Evolutionary conservation across 1,284 basidiomycete genomes (phyloP).

Genomic region (Meira nashicola): DNA sequence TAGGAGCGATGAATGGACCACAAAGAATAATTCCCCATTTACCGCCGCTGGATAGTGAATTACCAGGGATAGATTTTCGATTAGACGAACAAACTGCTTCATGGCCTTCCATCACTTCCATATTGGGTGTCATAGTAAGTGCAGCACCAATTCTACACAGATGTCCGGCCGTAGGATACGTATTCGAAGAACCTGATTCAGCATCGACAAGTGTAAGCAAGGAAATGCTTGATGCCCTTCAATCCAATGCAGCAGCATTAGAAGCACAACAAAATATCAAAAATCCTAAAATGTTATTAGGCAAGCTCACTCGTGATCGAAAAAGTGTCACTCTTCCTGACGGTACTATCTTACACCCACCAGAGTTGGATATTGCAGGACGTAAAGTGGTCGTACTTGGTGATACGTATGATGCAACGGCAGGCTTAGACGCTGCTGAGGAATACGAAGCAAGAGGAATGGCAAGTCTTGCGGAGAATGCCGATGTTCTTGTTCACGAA

Average conservation of each 20-base stretch:
- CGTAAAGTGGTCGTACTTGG: constrained; percentile 47
- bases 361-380: constrained; percentile 35
- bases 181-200: constrained; percentile 33
- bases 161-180: constrained; percentile 46
- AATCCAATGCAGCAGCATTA: constrained; percentile 34
- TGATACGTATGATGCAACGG: constrained; percentile 47
- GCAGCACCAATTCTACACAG: constrained; percentile 49
- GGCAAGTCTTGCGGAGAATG: constrained; percentile 19
- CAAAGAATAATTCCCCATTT: constrained; percentile 28
- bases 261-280: constrained; percentile 32
- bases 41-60: constrained; percentile 40
- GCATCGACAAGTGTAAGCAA: constrained; percentile 17
- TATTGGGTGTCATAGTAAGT: constrained; percentile 32
- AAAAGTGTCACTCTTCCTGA: constrained; percentile 38
- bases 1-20: constrained; percentile 18
- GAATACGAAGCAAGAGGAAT: constrained; percentile 20
- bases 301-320: constrained; percentile 26
- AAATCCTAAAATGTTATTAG: constrained; percentile 40
- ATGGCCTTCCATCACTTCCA: constrained; percentile 35
- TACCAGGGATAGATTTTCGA: constrained; percentile 33
- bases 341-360: constrained; percentile 37
- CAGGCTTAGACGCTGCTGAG: constrained; percentile 21
- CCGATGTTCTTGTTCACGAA: constrained; percentile 49
- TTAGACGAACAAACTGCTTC: constrained; percentile 31
- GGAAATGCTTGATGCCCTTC: constrained; percentile 27